Evolutionary conservation across 2,329 filamentous ascomycete species (phyloP), one percentile per base, ranked within the genome.

Genomic region (Xylariaceae sp.): DNA sequence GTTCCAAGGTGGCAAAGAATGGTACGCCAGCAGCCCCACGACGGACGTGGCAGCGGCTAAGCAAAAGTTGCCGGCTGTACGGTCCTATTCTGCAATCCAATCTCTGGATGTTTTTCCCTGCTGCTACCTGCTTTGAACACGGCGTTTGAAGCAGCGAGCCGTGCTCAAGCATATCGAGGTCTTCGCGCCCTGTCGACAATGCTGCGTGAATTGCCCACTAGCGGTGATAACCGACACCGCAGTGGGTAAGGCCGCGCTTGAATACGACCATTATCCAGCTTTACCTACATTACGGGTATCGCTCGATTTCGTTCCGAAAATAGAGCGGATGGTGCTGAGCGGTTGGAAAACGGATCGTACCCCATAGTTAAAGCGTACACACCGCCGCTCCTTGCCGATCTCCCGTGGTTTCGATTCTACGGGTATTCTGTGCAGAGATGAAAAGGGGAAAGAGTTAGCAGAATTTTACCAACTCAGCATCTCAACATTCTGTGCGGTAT

Each of bases 271-370:
- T 67, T 82, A 2, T 70, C 70, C 7, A 68, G 66, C n/a, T 77
- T 69, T 74, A 81, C 79, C 70, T 74, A 81, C 79, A 60, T 82
- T 75, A 21, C 79, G 74, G 3, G 82, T 71, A 61, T 82, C 80
- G 47, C 68, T 70, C 3, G 79, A 79, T 65, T 83, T 82, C 78
- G 83, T 82, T 51, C 80, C 80, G 60, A 83, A 70, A 50, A 75
- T 72, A 49, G 70, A 72, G 2, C 68, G 67, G 20, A 74, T 66
- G 45, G 67, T 64, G 26, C 67, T 66, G n/a, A 70, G 63, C 65
- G 74, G 74, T 12, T 76, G 58, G 59, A 76, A 76, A 19, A 77
- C 66, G n/a, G 12, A 75, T 66, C 1, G 74, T 76, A n/a, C 6
- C 75, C 74, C 52, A 76, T 71, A 19, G 75, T 77, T 59, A 77